Evolutionary conservation across 2,329 filamentous ascomycete species (phyloP).

Genomic region (Epichloe festucae): DNA sequence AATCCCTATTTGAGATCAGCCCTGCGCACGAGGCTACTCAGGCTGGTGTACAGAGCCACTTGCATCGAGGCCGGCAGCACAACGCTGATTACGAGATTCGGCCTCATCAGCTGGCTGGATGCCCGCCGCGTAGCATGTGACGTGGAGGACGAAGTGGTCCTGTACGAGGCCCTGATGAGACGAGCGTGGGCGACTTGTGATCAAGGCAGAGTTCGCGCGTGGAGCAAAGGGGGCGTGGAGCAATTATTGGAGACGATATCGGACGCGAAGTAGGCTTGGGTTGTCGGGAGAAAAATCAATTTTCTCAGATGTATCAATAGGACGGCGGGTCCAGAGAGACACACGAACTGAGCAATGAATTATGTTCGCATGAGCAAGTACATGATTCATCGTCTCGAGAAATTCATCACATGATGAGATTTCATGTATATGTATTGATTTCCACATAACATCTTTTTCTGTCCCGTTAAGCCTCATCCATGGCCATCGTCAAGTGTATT

Average conservation of each 20-base stretch:
- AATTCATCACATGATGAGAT: too few species aligned
- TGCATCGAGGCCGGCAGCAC: constrained; percentile 60
- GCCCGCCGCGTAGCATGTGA: constrained; percentile 38
- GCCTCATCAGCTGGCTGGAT: constrained; percentile 62
- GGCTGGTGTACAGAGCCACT: constrained; percentile 54
- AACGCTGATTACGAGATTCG: constrained; percentile 67
- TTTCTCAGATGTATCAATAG: too few species aligned
- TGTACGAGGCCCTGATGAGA: constrained; percentile 41
- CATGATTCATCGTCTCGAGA: too few species aligned
- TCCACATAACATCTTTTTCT: too few species aligned
- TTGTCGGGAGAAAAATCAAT: not conserved
- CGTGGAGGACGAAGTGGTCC: constrained; percentile 28
- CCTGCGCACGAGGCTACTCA: constrained; percentile 45
- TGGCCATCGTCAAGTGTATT: too few species aligned
- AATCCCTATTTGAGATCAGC: constrained; percentile 50
- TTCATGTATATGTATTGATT: too few species aligned
- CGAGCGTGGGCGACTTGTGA: constrained; percentile 55
- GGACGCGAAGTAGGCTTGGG: not conserved
- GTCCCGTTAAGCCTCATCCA: too few species aligned
- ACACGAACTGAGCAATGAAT: too few species aligned
- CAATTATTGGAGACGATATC: constrained; percentile 11
- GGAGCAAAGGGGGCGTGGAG: constrained; percentile 45
- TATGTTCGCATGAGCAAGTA: too few species aligned
- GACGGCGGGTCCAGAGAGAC: too few species aligned
- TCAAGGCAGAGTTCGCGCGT: constrained; percentile 47